These are phyloP conservation scores for Sugiyamaella neomexicana DNA, from an alignment of 1,139 yeast species.

Conservation along the genomic window DNA sequence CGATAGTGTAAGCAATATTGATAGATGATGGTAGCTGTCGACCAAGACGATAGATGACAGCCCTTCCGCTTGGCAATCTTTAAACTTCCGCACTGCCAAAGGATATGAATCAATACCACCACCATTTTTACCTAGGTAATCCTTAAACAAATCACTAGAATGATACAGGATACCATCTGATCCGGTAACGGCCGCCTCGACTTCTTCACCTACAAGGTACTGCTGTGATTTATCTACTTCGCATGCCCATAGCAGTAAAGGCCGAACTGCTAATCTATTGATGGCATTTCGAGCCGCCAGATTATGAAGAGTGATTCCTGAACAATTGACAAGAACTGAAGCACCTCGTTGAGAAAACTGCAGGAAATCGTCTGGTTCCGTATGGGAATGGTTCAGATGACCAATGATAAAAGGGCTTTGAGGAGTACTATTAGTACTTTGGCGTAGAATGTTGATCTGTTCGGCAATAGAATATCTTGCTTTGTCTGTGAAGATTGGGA, in stretches of 20 bases:
- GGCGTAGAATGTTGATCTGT: constrained; percentile 24
- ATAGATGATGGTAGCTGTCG: constrained; percentile 9
- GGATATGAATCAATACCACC: neutral
- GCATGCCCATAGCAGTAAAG: constrained; percentile 29
- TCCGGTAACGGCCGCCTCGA: constrained; percentile 33
- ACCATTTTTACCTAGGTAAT: constrained; percentile 9
- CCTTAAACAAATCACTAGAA: constrained; percentile 21
- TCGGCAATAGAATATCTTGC: constrained; percentile 24
- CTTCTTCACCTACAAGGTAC: constrained; percentile 31
- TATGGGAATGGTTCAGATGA: constrained; percentile 29
- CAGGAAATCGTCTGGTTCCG: constrained; percentile 33
- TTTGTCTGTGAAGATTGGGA: constrained; percentile 19
- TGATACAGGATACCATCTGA: constrained; percentile 31
- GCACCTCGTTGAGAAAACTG: constrained; percentile 27
- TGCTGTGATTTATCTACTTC: constrained; percentile 24
- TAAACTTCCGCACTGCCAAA: constrained; percentile 8
- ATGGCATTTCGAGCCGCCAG: constrained; percentile 30
- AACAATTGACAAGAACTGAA: constrained; percentile 26
- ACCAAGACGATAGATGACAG: constrained; percentile 12
- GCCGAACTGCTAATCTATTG: constrained; percentile 28
- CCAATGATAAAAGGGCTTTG: constrained; percentile 28
- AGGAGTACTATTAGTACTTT: constrained; percentile 7
- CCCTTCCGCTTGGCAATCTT: constrained; percentile 13
- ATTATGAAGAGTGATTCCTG: constrained; percentile 32
- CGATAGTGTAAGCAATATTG: constrained; percentile 9